Base-by-base conservation (phyloP, 306 rosid genomes). In the Elaeagnus macrophylla region DNA sequence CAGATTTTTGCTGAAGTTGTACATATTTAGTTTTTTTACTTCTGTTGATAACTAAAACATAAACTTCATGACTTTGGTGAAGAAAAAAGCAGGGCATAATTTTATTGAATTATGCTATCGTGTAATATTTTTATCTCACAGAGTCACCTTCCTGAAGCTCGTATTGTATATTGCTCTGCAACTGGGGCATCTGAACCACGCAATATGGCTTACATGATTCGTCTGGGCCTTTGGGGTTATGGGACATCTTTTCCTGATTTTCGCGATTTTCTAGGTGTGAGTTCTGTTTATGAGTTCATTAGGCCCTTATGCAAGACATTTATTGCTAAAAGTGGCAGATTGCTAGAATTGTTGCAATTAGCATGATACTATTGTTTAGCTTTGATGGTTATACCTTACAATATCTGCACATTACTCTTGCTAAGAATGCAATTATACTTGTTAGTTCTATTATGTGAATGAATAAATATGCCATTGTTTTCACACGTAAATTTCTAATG, bases 121-220 rank as follows among this genome's bases (percentile, higher is more conserved):
- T 42, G 56, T 56, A 62, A 60, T 46, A 45, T 77, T 66, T 12
- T 63, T 47, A 67, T 61, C 71, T 69, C 37, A 39, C 87, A 91
- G 99, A 96, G 76, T 63, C 78, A 77, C 69, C 87, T 91, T 51
- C 85, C 94, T 42, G 85, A 84, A 67, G 96, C 87, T 58, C 96
- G 96, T 49, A 83, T 91, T 68, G 66, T 87, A 65, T 91, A 91
- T 75, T 91, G 99, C 77, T 91, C 99, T 35, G 99, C 99, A 39
- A 91, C 99, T 58, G 99, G 99, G 56, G 96, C 99, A 53, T 84
- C 96, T 32, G 96, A 91, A 67, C 99, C 97, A 59, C 97, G 97
- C 54, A 91, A 91, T 60, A 76, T 91, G 97, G 97, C 95, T 69
- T 91, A 91, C 77, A 91, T 91, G 97, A 89, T 91, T 54, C 94